Base-by-base conservation (phyloP, 257 asterid genomes). In the Salvia miltiorrhiza region DNA sequence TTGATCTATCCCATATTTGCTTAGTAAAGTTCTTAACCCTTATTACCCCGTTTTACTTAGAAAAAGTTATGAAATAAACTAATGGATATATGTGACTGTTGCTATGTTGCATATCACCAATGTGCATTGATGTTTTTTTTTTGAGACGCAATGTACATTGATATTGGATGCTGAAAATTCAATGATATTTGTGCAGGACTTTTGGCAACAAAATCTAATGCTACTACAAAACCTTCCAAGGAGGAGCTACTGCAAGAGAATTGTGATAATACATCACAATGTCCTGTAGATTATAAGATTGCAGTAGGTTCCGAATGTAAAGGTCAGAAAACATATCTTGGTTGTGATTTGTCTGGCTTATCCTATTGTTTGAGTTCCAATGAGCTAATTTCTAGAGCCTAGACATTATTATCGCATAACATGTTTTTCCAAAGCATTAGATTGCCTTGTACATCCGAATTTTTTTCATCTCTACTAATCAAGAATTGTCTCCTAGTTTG, bases 301-400 rank as follows among this genome's bases (percentile, higher is more conserved):
- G 66, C 82, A n/a, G 49, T 61, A 45, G 74, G 65, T 45, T 52
- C 48, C 19, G 52, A 56, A 7, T 24, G 70, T 71, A 77, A 79
- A 88, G 90, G 95, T 87, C 67, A 64, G 76, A 47, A 58, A 59
- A 14, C n/a, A 26, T 50, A 4, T n/a, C 40, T 33, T 28, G 39
- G 48, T 57, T 54, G 6, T 71, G 39, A 50, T 30, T 16, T 32
- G 30, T 60, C 58, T 53, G 43, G 59, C 54, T 76, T 26, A 1
- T 33, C 39, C 58, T 65, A 3, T 61, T 59, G 44, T 68, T n/a
- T 66, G 9, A 47, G 47, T 69, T 66, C 0, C 6, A 45, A 10
- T 11, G 16, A 14, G 11, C 33, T 57, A 4, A 57, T 65, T 49
- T 54, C n/a, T 24, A 30, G 35, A 56, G 24, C 50, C 26, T 30